Conservation (phyloP, 2,329 filamentous ascomycete species). For the Teratosphaeria zuluensis region DNA sequence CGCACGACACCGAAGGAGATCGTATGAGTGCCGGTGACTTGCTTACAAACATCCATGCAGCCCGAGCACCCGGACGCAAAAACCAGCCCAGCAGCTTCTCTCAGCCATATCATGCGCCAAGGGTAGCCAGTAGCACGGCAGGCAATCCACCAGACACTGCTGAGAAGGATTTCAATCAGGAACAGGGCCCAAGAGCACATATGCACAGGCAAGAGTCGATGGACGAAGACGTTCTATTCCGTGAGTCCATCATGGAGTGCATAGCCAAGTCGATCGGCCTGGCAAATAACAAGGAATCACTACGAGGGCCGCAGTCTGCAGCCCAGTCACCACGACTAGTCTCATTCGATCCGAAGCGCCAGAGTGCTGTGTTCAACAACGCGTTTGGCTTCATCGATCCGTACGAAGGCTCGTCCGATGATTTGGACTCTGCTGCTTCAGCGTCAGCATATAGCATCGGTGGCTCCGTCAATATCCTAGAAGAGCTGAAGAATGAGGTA, state of each 20-base stretch:
- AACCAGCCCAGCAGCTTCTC: constrained; percentile 33
- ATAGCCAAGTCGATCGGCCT: constrained; percentile 92
- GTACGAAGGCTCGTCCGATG: constrained; percentile 72
- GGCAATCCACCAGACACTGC: constrained; percentile 36
- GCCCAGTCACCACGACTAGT: constrained; percentile 78
- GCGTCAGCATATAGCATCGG: constrained; percentile 41
- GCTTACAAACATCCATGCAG: constrained; percentile 64
- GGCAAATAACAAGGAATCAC: constrained; percentile 54
- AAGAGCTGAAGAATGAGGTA: constrained; percentile 82
- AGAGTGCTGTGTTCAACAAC: constrained; percentile 77
- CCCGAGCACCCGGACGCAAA: constrained; percentile 47
- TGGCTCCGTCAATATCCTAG: constrained; percentile 55
- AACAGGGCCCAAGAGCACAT: constrained; percentile 25
- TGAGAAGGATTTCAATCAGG: constrained; percentile 30
- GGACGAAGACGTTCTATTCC: constrained; percentile 81
- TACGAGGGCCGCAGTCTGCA: constrained; percentile 61
- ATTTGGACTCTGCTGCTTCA: constrained; percentile 70
- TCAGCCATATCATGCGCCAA: constrained; percentile 35
- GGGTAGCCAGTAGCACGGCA: constrained; percentile 26
- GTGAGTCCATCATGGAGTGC: constrained; percentile 83
- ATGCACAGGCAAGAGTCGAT: constrained; percentile 68
- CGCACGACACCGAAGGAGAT: constrained; percentile 15
- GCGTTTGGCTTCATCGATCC: constrained; percentile 48
- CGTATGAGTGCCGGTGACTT: constrained; percentile 53
- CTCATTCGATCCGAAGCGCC: constrained; percentile 70